Evolutionary conservation across 1,284 basidiomycete genomes (phyloP), one percentile per base, ranked within the genome.

Genomic region (Hemileia vastatrix): DNA sequence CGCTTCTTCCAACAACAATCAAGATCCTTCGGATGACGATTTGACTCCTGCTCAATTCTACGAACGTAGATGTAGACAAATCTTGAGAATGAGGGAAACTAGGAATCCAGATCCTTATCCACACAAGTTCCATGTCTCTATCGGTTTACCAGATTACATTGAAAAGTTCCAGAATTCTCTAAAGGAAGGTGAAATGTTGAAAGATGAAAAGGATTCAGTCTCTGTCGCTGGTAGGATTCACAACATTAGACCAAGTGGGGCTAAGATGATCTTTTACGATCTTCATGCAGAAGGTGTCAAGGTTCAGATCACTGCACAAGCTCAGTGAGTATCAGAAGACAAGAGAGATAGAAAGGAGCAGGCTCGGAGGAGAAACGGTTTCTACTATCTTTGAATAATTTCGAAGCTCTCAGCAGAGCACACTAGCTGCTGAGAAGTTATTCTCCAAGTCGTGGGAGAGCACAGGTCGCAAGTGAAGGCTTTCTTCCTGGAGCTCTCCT

Each of bases 1-100:
- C 49, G 68, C 69, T 44, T 65, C 65, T 31, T 24, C 27, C n/a
- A 57, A 63, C 18, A 69, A 74, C 44, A 72, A 76, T 15, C 77
- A 73, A 19, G 75, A 69, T 15, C 72, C 73, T n/a, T 82, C 82
- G 32, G 86, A 88, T 71, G 87, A 87, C 48, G 86, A 90, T 65
- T 81, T 92, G 64, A 87, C 83, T 57, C 87, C 88, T 2, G 90
- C 88, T 90, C 90, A 94, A 87, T 98, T 96, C 82, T 94, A 88
- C 77, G 92, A 96, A 77, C 81, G 92, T 68, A 86, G 94, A 70
- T 88, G 86, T 50, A 84, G 90, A 63, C 85, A 88, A 72, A 92
- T 98, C 72, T 83, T 85, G 69, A 84, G 85, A 71, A 82, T 97
- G 66, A 87, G 90, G 77, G 83, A 87, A 76, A 87, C 88, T 53